Conservation (phyloP, 1,139 yeast genomes). For the Pichia kudriavzevii region DNA sequence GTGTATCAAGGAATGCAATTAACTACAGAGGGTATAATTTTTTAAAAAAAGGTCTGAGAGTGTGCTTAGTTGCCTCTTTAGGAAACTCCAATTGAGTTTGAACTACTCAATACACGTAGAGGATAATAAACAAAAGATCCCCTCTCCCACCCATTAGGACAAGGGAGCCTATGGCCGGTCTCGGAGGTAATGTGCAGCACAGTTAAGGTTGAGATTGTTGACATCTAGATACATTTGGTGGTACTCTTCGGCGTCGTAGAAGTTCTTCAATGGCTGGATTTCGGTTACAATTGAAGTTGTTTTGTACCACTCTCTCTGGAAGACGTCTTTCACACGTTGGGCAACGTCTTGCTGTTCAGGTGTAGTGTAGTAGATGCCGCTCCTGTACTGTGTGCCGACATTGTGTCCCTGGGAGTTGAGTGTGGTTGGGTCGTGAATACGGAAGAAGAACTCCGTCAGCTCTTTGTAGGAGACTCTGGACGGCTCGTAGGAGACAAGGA, state of each 20-base stretch:
- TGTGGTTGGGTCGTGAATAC: conserved; percentile 79
- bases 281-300: conserved; percentile 50
- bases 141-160: too few species aligned
- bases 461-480: conserved; percentile 47
- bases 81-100: too few species aligned
- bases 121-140: too few species aligned
- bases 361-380: conserved; percentile 65
- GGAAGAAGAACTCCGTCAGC: conserved; percentile 74
- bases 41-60: too few species aligned
- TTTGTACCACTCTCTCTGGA: conserved; percentile 49
- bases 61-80: too few species aligned
- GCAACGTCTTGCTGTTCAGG: conserved; percentile 42
- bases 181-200: conserved; percentile 78
- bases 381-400: conserved; percentile 75
- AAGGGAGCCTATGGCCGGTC: neutral
- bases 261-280: conserved; percentile 59
- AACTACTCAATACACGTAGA: too few species aligned
- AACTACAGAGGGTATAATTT: too few species aligned
- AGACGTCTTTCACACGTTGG: conserved; percentile 26
- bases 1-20: too few species aligned
- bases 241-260: conserved; percentile 89
- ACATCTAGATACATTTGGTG: conserved; percentile 74
- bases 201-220: conserved; percentile 80
- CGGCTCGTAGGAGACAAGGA: conserved; percentile 82
- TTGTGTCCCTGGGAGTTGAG: conserved; percentile 70